Base-by-base conservation (phyloP, 768 basidiomycete species). In the Tulasnella sp. region DNA sequence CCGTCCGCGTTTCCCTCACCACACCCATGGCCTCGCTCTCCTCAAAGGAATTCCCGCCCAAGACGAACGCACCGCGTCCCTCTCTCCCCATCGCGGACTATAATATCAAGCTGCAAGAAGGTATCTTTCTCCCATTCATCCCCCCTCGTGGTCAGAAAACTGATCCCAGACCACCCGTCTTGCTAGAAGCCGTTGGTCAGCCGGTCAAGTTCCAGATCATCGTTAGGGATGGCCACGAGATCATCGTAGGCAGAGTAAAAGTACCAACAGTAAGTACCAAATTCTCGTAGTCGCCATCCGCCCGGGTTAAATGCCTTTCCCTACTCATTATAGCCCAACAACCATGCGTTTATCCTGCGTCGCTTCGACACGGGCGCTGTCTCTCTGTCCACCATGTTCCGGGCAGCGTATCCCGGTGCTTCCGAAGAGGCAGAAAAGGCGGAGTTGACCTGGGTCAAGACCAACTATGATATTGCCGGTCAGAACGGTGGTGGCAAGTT, bases 331-430 rank as follows among this genome's bases (percentile, higher is more conserved):
- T 84, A 95, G 93, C 89, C 92, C 39, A 85, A 87, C 19, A 91
- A 84, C 44, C 96, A 98, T 86, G 95, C 97, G 34, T 98, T 98
- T 85, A 94, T 98, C 84, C 92, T 98, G 46, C 91, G 96, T 71
- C 91, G 97, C 77, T 96, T 94, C 82, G 97, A 98, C 86, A 97
- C 96, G 3, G 92, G 94, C 80, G 95, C 95, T 27, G 90, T 98
- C 85, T 94, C 92, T 81, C 89, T 96, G 14, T 97, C 96, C 14
- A 97, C 96, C 79, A 97, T 98, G 96, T 97, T 94, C 87, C 94
- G 96, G 80, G 96, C 96, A 10, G 95, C 95, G 0, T 98, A 95
- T 85, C 96, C 96, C 14, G 90, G 88, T 52, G 93, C 95, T 4
- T 86, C 87, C 62, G 94, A 96, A 1, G 86, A 88, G 73, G 91